Percentiles rank a stretch among this genome's conserved stretches.
phyloP scores from a whole-genome alignment of 352 stramenopile genomes.

The Albugo laibachii region DNA sequence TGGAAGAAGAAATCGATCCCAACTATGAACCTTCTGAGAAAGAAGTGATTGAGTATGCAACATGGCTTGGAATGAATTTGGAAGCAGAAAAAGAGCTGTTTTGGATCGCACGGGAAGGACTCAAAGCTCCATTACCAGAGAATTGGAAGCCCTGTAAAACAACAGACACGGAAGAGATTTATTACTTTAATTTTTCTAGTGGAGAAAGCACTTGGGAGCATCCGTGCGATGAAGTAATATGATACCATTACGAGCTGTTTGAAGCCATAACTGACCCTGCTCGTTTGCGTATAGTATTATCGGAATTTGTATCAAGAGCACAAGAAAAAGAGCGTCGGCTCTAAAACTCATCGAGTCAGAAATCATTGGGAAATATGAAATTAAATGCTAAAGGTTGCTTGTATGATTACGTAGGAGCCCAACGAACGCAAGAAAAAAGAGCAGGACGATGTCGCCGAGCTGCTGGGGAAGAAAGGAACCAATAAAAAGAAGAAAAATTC shows the following conservation, averaged over 20 bases:
- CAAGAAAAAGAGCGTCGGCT: constrained; percentile 45
- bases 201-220: constrained; percentile 90
- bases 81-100: constrained; percentile 81
- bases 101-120: constrained; percentile 86
- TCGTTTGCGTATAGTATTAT: constrained; percentile 46
- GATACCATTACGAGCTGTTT: background rate
- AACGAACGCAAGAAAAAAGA: constrained; percentile 63
- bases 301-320: constrained; percentile 85
- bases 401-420: constrained; percentile 17
- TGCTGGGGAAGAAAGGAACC: constrained; percentile 35
- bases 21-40: constrained; percentile 87
- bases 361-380: background rate
- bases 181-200: constrained; percentile 90
- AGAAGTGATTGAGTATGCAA: constrained; percentile 87
- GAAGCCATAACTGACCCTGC: background rate
- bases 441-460: constrained; percentile 57
- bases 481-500: constrained; percentile 39
- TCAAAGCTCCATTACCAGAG: constrained; percentile 83
- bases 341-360: constrained; percentile 18
- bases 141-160: constrained; percentile 94
- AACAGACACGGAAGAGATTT: constrained; percentile 89
- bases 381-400: background rate
- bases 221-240: constrained; percentile 73
- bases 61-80: constrained; percentile 91
- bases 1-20: constrained; percentile 89